These are phyloP conservation scores for Cercophora scortea DNA, from an alignment of 495 filamentous ascomycete genomes.

Conservation along the genomic window DNA sequence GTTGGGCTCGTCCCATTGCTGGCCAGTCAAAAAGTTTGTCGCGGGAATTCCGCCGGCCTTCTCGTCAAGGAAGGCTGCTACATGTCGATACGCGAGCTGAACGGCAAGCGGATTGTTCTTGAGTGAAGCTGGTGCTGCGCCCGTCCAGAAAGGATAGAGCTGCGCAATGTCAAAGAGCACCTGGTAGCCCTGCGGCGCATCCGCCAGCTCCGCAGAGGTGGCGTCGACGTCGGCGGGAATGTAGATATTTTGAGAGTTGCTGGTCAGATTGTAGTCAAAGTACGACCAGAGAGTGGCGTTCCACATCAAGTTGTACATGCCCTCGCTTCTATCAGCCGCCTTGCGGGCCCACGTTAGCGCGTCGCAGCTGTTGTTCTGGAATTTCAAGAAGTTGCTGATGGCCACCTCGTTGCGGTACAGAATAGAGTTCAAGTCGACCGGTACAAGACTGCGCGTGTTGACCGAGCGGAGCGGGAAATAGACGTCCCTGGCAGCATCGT, in stretches of 20 bases:
- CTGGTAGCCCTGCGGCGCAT: constrained; percentile 31
- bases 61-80: constrained; percentile 25
- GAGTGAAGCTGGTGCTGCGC: constrained; percentile 35
- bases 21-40: constrained; percentile 37
- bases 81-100: constrained; percentile 26
- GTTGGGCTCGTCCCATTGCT: constrained; percentile 46
- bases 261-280: constrained; percentile 46
- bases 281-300: constrained; percentile 37
- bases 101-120: constrained; percentile 40
- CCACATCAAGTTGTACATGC: constrained; percentile 42
- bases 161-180: constrained; percentile 36
- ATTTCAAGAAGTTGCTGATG: constrained; percentile 29
- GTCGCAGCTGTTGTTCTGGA: constrained; percentile 20
- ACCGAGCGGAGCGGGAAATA: constrained; percentile 45
- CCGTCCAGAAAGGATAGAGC: constrained; percentile 46
- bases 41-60: constrained; percentile 36
- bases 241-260: constrained; percentile 28
- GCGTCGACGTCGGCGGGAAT: constrained; percentile 30
- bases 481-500: constrained; percentile 35
- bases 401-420: constrained; percentile 40
- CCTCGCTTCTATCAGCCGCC: constrained; percentile 30
- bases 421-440: constrained; percentile 45
- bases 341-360: constrained; percentile 23
- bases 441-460: constrained; percentile 30
- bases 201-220: constrained; percentile 16